Evolutionary conservation across 306 rosid genomes (phyloP).

Genomic region (Sphenostylis stenocarpa): DNA sequence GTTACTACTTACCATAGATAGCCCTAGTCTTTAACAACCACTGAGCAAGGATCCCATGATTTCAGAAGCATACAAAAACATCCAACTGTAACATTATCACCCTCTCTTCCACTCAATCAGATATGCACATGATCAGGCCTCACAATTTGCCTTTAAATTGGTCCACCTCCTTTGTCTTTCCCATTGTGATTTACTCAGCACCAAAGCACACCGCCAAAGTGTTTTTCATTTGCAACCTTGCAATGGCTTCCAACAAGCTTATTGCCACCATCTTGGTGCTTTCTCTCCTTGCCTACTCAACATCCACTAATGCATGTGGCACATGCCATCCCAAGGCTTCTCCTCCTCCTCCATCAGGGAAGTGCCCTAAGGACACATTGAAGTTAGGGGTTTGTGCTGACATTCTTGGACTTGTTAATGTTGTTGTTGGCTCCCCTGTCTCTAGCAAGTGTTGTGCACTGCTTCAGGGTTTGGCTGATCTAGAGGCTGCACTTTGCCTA

Average conservation of each 20-base stretch:
- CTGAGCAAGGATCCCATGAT: neutral
- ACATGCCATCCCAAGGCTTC: slow-evolving; percentile 40
- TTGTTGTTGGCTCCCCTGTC: slow-evolving; percentile 49
- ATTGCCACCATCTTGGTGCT: slow-evolving; percentile 49
- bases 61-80: slow-evolving; percentile 49
- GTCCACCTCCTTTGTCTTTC: slow-evolving; percentile 17
- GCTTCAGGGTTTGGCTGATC: slow-evolving; percentile 61
- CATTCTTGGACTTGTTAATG: slow-evolving; percentile 53
- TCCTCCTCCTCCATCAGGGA: neutral
- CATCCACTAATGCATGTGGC: slow-evolving; percentile 46
- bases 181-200: slow-evolving; percentile 3
- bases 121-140: slow-evolving; percentile 35
- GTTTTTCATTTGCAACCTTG: neutral
- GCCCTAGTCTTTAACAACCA: slow-evolving; percentile 5
- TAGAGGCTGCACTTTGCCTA: slow-evolving; percentile 73
- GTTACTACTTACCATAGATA: neutral
- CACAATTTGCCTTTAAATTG: slow-evolving; percentile 53
- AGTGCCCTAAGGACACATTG: slow-evolving; percentile 65
- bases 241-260: slow-evolving; percentile 60
- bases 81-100: slow-evolving; percentile 41
- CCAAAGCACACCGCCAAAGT: neutral
- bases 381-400: slow-evolving; percentile 67
- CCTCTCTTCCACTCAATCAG: slow-evolving; percentile 53
- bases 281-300: slow-evolving; percentile 45
- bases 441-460: slow-evolving; percentile 65